phyloP scores from a whole-genome alignment of 768 basidiomycete species.

The Ramaria rubella region DNA sequence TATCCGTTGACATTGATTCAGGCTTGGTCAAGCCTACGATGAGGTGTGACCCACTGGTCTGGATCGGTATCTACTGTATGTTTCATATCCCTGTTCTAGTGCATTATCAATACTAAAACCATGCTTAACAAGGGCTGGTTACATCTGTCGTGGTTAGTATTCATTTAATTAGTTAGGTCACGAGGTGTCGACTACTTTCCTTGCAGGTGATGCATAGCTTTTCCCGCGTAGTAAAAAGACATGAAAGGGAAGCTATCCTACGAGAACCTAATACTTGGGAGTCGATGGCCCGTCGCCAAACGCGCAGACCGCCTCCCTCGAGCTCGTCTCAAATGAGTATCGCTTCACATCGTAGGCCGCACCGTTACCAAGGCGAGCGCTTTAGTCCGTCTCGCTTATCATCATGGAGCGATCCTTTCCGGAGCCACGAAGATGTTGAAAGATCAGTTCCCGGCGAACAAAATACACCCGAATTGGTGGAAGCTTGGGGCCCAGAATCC shows the following conservation, averaged over 20 bases:
- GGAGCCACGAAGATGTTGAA: background rate
- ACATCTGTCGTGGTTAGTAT: background rate
- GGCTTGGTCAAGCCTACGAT: background rate
- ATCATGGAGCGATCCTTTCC: too few species aligned
- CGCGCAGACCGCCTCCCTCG: too few species aligned
- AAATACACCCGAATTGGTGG: too few species aligned
- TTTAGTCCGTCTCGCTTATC: too few species aligned
- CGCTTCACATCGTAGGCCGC: too few species aligned
- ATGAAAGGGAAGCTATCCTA: conserved; percentile 50
- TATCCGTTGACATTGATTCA: background rate
- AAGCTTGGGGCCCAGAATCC: too few species aligned
- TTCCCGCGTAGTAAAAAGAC: conserved; percentile 50
- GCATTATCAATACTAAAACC: too few species aligned
- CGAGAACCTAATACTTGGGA: conserved; percentile 42
- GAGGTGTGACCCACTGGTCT: background rate
- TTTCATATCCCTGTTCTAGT: background rate
- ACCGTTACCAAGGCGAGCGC: too few species aligned
- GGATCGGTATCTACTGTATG: background rate
- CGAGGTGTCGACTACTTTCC: background rate
- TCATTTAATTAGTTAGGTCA: background rate
- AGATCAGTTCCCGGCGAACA: too few species aligned
- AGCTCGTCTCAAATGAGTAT: too few species aligned
- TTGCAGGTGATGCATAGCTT: conserved; percentile 44
- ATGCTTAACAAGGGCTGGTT: background rate
- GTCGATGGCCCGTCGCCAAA: too few species aligned